These are phyloP conservation scores for Tylopilus rubrobrunneus DNA, from an alignment of 768 basidiomycete species.

Conservation along the genomic window DNA sequence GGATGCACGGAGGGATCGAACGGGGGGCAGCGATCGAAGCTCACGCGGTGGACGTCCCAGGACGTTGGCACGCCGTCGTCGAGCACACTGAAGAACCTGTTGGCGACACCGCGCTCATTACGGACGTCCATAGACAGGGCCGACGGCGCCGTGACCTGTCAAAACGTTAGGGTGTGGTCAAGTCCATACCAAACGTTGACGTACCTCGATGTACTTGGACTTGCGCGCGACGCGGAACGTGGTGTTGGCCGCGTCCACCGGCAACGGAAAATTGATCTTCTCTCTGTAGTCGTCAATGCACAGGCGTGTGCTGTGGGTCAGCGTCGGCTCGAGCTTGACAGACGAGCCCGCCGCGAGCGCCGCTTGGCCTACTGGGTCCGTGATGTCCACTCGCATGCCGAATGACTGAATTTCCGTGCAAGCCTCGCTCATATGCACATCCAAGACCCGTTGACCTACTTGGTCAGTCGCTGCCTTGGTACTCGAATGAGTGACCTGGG, in stretches of 20 bases:
- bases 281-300: conserved; percentile 19
- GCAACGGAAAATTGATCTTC: conserved; percentile 40
- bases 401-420: conserved; percentile 16
- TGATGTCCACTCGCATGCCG: conserved; percentile 18
- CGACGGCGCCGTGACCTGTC: conserved; percentile 21
- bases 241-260: conserved; percentile 34
- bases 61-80: conserved; percentile 9
- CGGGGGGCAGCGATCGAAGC: conserved; percentile 33
- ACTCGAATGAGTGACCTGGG: conserved; percentile 1
- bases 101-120: conserved; percentile 17
- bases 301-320: conserved; percentile 1
- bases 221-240: conserved; percentile 51
- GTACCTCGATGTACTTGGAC: conserved; percentile 45
- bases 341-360: conserved; percentile 16
- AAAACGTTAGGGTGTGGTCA: neutral
- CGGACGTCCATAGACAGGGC: conserved; percentile 12
- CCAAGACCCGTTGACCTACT: conserved; percentile 15
- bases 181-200: neutral
- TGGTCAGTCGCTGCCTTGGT: conserved; percentile 1
- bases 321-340: conserved; percentile 14
- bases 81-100: conserved; percentile 28
- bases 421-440: conserved; percentile 15
- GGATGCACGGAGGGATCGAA: conserved; percentile 21
- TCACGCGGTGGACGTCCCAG: conserved; percentile 40
- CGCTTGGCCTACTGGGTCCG: conserved; percentile 18